Conservation (phyloP, 768 basidiomycete genomes). For the Termitomyces sp. region DNA sequence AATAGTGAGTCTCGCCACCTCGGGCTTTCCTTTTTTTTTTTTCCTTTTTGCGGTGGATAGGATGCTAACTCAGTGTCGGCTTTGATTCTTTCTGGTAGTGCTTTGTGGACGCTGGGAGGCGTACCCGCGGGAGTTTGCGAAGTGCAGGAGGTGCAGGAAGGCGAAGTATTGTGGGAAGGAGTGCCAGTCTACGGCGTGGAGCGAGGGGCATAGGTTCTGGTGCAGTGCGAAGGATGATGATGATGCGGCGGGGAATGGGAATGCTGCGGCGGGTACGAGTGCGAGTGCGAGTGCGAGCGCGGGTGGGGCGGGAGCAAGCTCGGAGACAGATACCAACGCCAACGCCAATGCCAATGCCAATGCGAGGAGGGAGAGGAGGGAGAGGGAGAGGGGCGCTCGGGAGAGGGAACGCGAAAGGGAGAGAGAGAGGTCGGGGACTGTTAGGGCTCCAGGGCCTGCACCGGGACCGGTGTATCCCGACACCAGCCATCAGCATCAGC, state of each 20-base stretch:
- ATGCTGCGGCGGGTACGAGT: neutral
- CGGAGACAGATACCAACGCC: neutral
- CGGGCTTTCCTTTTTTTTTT: neutral
- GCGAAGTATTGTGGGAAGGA: slow-evolving; percentile 99
- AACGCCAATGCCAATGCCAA: neutral
- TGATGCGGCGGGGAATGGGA: slow-evolving; percentile 17
- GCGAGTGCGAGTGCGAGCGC: neutral
- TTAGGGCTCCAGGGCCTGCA: neutral
- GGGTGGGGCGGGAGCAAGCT: neutral
- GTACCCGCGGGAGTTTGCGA: slow-evolving; percentile 92
- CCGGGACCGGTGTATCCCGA: neutral
- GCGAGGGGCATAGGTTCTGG: slow-evolving; percentile 95
- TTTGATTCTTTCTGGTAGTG: slow-evolving; percentile 41
- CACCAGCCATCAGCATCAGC: no score
- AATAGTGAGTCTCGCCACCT: slow-evolving; percentile 60
- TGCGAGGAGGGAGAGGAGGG: slow-evolving; percentile 7
- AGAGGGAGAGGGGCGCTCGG: slow-evolving; percentile 2
- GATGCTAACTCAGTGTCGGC: neutral
- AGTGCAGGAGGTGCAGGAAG: slow-evolving; percentile 92
- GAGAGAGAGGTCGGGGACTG: neutral
- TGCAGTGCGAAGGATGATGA: slow-evolving; percentile 64
- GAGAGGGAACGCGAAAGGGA: slow-evolving; percentile 2
- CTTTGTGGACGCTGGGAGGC: slow-evolving; percentile 93
- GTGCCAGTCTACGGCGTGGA: slow-evolving; percentile 95
- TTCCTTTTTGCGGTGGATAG: neutral